Evolutionary conservation across 352 stramenopile species (phyloP), one percentile per base, ranked within the genome.

Genomic region (Peronospora farinosa): DNA sequence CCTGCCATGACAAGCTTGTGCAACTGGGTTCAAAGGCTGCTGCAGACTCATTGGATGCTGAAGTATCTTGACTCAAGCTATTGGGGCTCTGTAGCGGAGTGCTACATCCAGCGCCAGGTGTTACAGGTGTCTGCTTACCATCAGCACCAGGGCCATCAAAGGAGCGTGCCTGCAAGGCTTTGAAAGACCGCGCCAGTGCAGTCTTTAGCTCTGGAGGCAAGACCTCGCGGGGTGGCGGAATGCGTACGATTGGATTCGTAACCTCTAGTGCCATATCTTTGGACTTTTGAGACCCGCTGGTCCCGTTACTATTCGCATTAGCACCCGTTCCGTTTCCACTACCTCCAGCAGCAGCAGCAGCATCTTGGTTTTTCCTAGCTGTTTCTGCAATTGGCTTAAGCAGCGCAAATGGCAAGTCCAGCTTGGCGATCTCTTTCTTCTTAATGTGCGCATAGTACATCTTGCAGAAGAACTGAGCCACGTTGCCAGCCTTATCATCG

Each of bases 381-480:
- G 72, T 85, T 63, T 88, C 67, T 3, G 81, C 81, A 43, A 92
- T 89, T 7, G 78, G 72, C 16, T 70, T 79, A 15, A 92, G 61
- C 13, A 92, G 58, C 6, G 76, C 69, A 41, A 87, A 72, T 1
- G 81, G 81, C 27, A 92, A 63, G 41, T 92, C 78, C 3, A 88
- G 51, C 49, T 88, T 89, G 7, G 66, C 78, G 8, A 88, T 86
- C 45, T 88, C 76, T 58, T 85, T 84, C 46, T 85, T 88, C 57
- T 89, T 89, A 17, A 81, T 80, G 43, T 92, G 81, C 3, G 65
- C 71, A 43, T 88, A 88, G 46, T 89, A 92, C 76, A 92, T 78
- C 28, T 78, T 84, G 59, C 78, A 88, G 35, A 92, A 92, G 32
- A 89, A 92, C 47, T 85, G 74, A 11, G 81, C 81, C 21, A 92